Conservation (phyloP, 1,284 basidiomycete genomes). For the Gomphus bonarii region DNA sequence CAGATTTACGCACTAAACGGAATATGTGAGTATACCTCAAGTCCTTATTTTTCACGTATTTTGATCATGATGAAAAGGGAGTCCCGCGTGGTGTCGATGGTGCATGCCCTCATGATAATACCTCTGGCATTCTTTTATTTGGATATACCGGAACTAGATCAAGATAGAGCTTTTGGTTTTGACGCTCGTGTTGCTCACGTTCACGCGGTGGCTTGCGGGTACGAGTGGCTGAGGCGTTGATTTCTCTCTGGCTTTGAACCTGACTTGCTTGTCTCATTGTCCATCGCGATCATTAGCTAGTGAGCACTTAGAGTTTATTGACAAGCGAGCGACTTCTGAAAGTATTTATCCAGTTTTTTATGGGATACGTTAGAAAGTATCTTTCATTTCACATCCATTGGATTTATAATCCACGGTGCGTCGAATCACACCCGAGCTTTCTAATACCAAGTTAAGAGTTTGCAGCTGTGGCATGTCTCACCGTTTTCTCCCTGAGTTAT, state of each 20-base stretch:
- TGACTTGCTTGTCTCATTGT: constrained; percentile 7
- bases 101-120: constrained; percentile 42
- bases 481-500: constrained; percentile 33
- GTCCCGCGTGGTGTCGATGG: constrained; percentile 45
- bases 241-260: not conserved
- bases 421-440: constrained; percentile 8
- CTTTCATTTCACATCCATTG: constrained; percentile 41
- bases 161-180: constrained; percentile 29
- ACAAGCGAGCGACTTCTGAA: not conserved
- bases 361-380: constrained; percentile 54
- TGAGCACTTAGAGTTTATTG: not conserved
- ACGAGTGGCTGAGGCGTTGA: constrained; percentile 17
- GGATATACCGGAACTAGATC: constrained; percentile 19
- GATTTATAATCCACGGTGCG: constrained; percentile 59
- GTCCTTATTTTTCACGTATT: not conserved
- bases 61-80: constrained; percentile 18
- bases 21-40: not conserved
- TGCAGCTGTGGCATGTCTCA: constrained; percentile 24
- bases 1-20: not conserved
- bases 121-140: constrained; percentile 28
- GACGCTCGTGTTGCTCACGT: not conserved
- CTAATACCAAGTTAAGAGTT: not conserved
- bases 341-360: constrained; percentile 29
- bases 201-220: constrained; percentile 42
- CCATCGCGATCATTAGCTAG: constrained; percentile 9